Conservation (phyloP, 208 protist species). For the Trichomonas vaginalis region DNA sequence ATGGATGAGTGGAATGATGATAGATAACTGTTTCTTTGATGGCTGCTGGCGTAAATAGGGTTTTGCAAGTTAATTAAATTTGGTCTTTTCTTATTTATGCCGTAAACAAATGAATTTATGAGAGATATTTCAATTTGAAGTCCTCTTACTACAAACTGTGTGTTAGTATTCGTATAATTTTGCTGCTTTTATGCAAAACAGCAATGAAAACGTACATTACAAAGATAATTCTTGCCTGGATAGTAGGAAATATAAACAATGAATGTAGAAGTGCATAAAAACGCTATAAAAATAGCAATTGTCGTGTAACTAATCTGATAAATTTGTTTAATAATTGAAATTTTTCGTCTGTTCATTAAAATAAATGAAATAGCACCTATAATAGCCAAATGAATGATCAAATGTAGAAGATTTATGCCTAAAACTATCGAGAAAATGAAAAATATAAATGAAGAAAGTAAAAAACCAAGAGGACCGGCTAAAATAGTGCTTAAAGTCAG, state of each 20-base stretch:
- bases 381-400: neutral
- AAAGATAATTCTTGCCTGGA: neutral
- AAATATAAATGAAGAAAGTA: neutral
- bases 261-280: neutral
- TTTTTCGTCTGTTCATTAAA: neutral
- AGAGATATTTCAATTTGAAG: neutral
- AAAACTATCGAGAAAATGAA: neutral
- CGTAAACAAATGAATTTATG: neutral
- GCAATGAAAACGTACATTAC: neutral
- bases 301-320: neutral
- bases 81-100: neutral
- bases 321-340: too few relatives aligned
- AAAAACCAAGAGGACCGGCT: neutral
- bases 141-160: neutral
- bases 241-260: neutral
- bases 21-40: neutral
- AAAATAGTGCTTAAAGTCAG: neutral
- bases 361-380: neutral
- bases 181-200: neutral
- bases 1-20: neutral
- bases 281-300: neutral
- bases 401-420: neutral
- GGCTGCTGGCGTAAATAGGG: neutral
- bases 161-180: neutral
- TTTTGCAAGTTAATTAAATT: neutral